Base-by-base conservation (phyloP, 2,329 filamentous ascomycete species). In the Pseudofabraea citricarpa region DNA sequence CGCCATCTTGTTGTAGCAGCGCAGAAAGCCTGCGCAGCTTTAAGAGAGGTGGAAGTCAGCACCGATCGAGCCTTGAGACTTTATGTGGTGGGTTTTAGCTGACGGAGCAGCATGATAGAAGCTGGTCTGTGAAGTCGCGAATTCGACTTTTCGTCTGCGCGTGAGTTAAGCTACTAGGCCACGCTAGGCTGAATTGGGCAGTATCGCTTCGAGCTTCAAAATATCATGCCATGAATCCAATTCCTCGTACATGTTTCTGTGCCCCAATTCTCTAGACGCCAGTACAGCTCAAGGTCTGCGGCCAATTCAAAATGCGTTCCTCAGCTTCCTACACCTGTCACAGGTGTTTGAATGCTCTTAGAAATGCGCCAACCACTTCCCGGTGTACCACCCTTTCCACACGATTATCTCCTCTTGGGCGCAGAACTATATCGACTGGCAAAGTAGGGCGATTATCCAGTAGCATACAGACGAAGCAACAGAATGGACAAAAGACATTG, bases 1-100 rank as follows among this genome's bases (percentile, higher is more conserved):
- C 73, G 93, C 91, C 93, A 97, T 97, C 23, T 47, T 60, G 54
- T 53, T 40, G 48, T 45, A 40, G 42, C 36, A 35, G 48, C 52
- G 52, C 58, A 53, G 54, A 53, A 45, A 50, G 46, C 53, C 53
- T 59, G 55, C 49, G 55, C 52, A 55, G 52, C 49, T 40, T 40
- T 26, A 47, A 36, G 36, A 22, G 31, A 35, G 38, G 22, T 31
- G 39, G 36, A 33, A 33, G 12, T 15, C 33, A 29, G n/a, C 22
- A 36, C 19, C 37, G 18, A 19, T 23, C 24, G 10, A 32, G 7
- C 26, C 37, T 40, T 41, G 42, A 19, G 22, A 27, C 24, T 22
- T 20, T 41, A 23, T 27, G 37, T 39, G 36, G 36, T 44, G 33
- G 44, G 26, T 41, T 35, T 41, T n/a, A 47, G 50, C 53, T 54